Base-by-base conservation (phyloP, 192 early-diverging fungal genomes). In the Piromyces sp. region DNA sequence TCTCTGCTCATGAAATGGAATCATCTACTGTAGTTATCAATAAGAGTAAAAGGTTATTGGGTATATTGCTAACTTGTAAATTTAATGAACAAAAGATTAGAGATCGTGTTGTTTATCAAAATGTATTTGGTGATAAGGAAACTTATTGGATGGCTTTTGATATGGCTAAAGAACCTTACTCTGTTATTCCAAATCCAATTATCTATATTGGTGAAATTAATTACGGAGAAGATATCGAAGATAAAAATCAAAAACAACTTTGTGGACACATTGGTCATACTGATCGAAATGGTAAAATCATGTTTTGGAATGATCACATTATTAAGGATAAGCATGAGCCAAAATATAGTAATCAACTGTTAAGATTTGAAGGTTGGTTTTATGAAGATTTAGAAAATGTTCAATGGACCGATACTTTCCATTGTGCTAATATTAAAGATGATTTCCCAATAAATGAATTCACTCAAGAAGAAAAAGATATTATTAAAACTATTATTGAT, bases 111-210 rank as follows among this genome's bases (percentile, higher is more conserved):
- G 85, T 83, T 15, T 91, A 91, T 81, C 82, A 83, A 13, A 40
- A 86, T 26, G 84, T 88, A 7, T 86, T 89, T 81, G 91, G 92
- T 30, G 92, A 93, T 84, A 93, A 93, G 83, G 92, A 93, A 82
- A 89, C 91, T 0, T 93, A 91, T 40, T 93, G 92, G 92, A 85
- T 88, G 31, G 91, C 90, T 1, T 88, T 85, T 38, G 92, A 93
- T 83, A 88, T 90, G 87, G 81, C 87, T 30, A 86, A 88, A 30
- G 87, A 88, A 30, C 91, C 89, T 2, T 90, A 89, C 9, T 68
- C 51, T n/a, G 51, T 68, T 68, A 68, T 68, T 26, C 51, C 51
- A 7, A 22, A 68, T n/a, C 51, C 51, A 28, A 68, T 68, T n/a
- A 28, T 68, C 22, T 68, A 68, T 9, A 11, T 68, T 26, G 51